These are phyloP conservation scores for Apiospora rasikravindrae DNA, from an alignment of 2,329 filamentous ascomycete genomes.

Conservation along the genomic window DNA sequence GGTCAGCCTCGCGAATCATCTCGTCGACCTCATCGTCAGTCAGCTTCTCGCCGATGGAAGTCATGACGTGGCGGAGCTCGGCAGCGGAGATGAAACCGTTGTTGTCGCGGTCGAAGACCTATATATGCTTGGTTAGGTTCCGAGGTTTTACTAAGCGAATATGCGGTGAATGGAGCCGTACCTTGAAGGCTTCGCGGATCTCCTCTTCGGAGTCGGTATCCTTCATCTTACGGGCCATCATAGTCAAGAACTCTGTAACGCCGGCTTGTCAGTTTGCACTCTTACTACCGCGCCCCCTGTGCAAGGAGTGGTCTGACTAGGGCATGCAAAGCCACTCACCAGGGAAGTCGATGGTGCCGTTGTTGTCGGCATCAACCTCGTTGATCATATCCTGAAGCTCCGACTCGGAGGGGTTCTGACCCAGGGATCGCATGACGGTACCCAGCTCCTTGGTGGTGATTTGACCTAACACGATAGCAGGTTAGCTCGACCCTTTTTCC, in stretches of 20 bases:
- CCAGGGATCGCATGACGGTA: slow-evolving; percentile 88
- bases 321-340: slow-evolving; percentile 57
- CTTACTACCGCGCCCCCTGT: neutral
- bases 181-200: slow-evolving; percentile 89
- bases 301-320: neutral
- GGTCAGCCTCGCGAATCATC: slow-evolving; percentile 91
- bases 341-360: slow-evolving; percentile 89
- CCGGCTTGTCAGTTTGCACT: neutral
- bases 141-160: neutral
- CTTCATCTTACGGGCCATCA: slow-evolving; percentile 97
- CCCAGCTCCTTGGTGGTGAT: slow-evolving; percentile 91
- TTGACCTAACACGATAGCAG: slow-evolving; percentile 63
- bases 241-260: slow-evolving; percentile 80
- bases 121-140: slow-evolving; percentile 18
- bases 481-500: slow-evolving; percentile 1
- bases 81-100: slow-evolving; percentile 91
- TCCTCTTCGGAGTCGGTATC: slow-evolving; percentile 91
- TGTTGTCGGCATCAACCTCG: slow-evolving; percentile 91
- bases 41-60: slow-evolving; percentile 88
- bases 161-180: slow-evolving; percentile 37
- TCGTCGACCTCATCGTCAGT: slow-evolving; percentile 90
- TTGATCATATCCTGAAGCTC: slow-evolving; percentile 95
- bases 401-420: slow-evolving; percentile 88
- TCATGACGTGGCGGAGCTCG: slow-evolving; percentile 89
- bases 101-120: slow-evolving; percentile 87